A percentile compares a stretch with the other conserved stretches of the same genome.
These are phyloP conservation scores for Xylaria nigripes DNA, from an alignment of 495 filamentous ascomycete genomes.

Conservation along the genomic window DNA sequence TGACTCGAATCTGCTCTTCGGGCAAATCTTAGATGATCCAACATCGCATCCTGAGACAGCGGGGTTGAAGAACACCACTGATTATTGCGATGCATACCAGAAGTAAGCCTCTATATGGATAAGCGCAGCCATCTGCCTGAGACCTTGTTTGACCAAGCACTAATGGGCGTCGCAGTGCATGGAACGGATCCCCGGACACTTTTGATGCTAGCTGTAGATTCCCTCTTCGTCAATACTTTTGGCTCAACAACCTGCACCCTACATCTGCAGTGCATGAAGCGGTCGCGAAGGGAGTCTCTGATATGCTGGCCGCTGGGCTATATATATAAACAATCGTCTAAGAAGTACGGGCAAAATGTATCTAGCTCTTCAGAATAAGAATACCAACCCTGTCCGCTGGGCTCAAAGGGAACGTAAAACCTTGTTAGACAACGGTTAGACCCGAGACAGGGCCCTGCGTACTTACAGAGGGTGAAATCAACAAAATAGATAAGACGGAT, in stretches of 20 bases:
- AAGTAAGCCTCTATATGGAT: conserved; percentile 34
- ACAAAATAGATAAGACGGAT: too few relatives aligned
- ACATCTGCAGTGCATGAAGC: conserved; percentile 52
- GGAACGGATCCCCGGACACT: conserved; percentile 47
- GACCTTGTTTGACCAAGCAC: conserved; percentile 4
- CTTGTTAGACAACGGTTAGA: too few relatives aligned
- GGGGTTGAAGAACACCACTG: conserved; percentile 45
- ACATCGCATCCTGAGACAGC: conserved; percentile 34
- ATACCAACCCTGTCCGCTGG: too few relatives aligned
- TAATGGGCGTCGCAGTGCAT: conserved; percentile 33
- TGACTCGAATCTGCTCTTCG: conserved; percentile 43
- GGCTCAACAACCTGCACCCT: conserved; percentile 55
- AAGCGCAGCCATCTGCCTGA: neutral
- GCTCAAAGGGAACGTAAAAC: too few relatives aligned
- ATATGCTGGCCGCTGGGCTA: conserved; percentile 30
- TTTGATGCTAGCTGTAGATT: conserved; percentile 41
- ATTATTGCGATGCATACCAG: conserved; percentile 45
- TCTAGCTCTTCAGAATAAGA: too few relatives aligned
- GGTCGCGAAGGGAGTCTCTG: conserved; percentile 43
- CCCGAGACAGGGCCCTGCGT: too few relatives aligned
- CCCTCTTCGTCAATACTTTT: conserved; percentile 54
- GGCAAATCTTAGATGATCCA: conserved; percentile 47
- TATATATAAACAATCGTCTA: conserved; percentile 17
- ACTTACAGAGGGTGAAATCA: too few relatives aligned
- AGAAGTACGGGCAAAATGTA: neutral